Percentiles rank a stretch among this genome's conserved stretches.
phyloP scores from a whole-genome alignment of 164 flowering plant genomes.

The Nymphaea thermarum region DNA sequence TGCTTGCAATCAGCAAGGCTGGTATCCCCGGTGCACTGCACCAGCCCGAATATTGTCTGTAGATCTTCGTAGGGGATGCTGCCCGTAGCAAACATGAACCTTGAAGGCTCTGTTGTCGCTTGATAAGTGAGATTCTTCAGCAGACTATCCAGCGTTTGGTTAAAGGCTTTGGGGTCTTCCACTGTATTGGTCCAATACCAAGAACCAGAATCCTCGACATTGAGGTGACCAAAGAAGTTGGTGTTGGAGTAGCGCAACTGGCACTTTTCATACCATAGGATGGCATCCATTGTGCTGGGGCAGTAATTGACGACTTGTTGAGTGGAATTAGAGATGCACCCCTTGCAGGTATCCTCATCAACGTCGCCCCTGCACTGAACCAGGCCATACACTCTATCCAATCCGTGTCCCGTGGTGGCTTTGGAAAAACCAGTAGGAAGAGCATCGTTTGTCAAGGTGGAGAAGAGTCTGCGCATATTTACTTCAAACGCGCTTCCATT shows the following conservation, averaged over 20 bases:
- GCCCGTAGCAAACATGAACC: not conserved
- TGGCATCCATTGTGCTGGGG: not conserved
- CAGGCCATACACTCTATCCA: constrained; percentile 1
- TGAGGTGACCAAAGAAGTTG: not conserved
- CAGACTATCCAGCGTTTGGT: not conserved
- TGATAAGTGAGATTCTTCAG: not conserved
- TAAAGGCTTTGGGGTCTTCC: not conserved
- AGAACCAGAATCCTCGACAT: not conserved
- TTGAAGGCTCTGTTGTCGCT: not conserved
- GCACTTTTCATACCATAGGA: constrained; percentile 7
- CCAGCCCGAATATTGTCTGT: constrained; percentile 1
- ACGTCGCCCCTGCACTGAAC: constrained; percentile 8
- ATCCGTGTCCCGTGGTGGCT: not conserved
- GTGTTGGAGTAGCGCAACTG: constrained; percentile 4
- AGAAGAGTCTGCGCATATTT: too few relatives aligned
- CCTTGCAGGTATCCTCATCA: not conserved
- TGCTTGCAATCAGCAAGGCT: not conserved
- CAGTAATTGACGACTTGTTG: not conserved
- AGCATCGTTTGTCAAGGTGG: too few relatives aligned
- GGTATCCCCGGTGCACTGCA: constrained; percentile 4
- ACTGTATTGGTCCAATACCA: too few relatives aligned
- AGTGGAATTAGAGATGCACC: constrained; percentile 1
- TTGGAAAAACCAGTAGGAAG: not conserved
- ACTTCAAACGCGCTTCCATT: too few relatives aligned
- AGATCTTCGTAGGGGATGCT: not conserved